These are phyloP conservation scores for Carex cristatella DNA, from an alignment of 176 grass and related monocot species.

Conservation along the genomic window DNA sequence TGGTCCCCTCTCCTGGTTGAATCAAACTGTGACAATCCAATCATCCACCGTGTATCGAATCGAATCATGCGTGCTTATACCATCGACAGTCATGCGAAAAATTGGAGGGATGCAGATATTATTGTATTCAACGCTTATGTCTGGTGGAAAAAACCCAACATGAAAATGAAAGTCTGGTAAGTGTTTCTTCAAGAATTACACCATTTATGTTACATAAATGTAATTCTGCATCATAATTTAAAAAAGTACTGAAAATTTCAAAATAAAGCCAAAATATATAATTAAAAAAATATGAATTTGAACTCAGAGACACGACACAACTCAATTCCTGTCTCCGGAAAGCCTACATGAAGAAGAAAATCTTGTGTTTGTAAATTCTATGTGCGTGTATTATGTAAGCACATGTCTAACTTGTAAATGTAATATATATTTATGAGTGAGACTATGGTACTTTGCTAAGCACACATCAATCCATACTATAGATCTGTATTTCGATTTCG, in stretches of 20 bases:
- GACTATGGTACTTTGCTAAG: too few species aligned
- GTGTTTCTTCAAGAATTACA: conserved; percentile 13
- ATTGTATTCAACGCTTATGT: conserved; percentile 93
- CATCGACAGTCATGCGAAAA: conserved; percentile 58
- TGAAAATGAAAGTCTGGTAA: conserved; percentile 89
- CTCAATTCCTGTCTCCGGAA: neutral
- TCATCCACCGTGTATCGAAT: conserved; percentile 59
- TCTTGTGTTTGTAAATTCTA: conserved; percentile 10
- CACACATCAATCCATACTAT: too few species aligned
- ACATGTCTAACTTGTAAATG: neutral
- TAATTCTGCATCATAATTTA: neutral
- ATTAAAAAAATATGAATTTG: conserved; percentile 2
- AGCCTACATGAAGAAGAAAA: conserved; percentile 20
- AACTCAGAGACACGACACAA: conserved; percentile 16
- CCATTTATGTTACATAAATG: neutral
- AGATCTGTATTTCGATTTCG: too few species aligned
- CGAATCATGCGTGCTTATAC: conserved; percentile 62
- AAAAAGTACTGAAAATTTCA: neutral
- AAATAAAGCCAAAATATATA: neutral
- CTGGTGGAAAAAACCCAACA: conserved; percentile 91
- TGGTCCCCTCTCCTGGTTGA: conserved; percentile 83
- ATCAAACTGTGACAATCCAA: conserved; percentile 80
- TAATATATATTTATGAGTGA: too few species aligned
- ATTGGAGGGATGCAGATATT: conserved; percentile 64
- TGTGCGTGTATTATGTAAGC: neutral